Evolutionary conservation across 352 stramenopile species (phyloP).

Genomic region (Pythium periplocum): DNA sequence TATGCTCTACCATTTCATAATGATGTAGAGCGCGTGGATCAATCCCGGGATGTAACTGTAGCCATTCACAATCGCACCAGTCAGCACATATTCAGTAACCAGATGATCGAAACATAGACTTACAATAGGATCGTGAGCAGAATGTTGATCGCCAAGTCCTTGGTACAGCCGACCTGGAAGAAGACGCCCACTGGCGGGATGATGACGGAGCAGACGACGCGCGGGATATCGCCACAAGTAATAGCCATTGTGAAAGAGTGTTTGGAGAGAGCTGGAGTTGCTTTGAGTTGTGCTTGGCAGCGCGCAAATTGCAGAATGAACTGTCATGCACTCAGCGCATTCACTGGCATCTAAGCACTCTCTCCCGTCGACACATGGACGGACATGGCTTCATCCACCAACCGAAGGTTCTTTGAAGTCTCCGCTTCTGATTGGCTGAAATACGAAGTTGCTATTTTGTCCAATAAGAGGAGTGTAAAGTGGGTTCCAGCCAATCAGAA

Average conservation of each 20-base stretch:
- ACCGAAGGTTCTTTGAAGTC: too few species aligned
- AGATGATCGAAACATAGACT: neutral
- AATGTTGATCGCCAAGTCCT: slow-evolving; percentile 62
- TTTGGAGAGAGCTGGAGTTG: neutral
- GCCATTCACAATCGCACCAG: neutral
- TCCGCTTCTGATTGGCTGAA: slow-evolving; percentile 5
- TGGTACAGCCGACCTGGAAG: slow-evolving; percentile 59
- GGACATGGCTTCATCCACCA: too few species aligned
- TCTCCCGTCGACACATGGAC: too few species aligned
- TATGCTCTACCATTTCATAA: slow-evolving; percentile 25
- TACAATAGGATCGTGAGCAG: slow-evolving; percentile 61
- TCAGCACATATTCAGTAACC: neutral
- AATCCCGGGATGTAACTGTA: slow-evolving; percentile 62
- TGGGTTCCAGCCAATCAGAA: too few species aligned
- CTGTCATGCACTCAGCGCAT: slow-evolving; percentile 1
- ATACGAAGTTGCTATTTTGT: slow-evolving; percentile 4
- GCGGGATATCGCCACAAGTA: slow-evolving; percentile 64
- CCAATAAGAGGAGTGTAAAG: slow-evolving; percentile 4
- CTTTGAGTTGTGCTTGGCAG: neutral
- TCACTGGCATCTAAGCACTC: neutral
- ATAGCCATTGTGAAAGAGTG: slow-evolving; percentile 30
- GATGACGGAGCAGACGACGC: slow-evolving; percentile 63
- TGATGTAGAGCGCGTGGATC: slow-evolving; percentile 71
- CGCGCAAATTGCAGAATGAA: slow-evolving; percentile 9
- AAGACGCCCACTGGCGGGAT: slow-evolving; percentile 52